phyloP scores from a whole-genome alignment of 1,139 yeast genomes.

The Insectozyma bohioensis region DNA sequence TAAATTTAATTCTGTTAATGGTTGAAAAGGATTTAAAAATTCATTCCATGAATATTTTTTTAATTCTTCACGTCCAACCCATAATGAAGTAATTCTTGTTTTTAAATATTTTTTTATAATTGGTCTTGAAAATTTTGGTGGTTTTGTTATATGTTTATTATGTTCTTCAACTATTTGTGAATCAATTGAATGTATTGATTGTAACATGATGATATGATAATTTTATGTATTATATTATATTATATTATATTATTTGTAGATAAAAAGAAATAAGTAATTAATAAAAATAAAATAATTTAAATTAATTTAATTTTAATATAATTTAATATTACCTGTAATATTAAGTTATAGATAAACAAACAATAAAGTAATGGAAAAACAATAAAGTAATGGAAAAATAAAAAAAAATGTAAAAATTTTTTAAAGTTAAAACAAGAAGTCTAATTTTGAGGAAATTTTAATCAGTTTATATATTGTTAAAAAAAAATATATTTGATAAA shows the following conservation, averaged over 20 bases:
- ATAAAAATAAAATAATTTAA: not conserved
- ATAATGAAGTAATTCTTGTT: constrained; percentile 32
- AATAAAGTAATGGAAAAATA: no score
- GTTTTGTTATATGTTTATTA: constrained; percentile 31
- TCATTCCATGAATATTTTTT: constrained; percentile 27
- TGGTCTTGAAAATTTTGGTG: constrained; percentile 29
- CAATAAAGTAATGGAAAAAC: no score
- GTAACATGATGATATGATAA: constrained; percentile 5
- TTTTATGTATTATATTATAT: no score
- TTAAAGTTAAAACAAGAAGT: no score
- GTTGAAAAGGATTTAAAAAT: constrained; percentile 35
- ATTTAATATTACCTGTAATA: no score
- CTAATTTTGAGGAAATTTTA: no score
- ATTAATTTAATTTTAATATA: no score
- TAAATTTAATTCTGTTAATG: constrained; percentile 27
- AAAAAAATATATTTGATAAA: no score
- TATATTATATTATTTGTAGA: no score
- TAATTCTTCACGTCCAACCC: constrained; percentile 32
- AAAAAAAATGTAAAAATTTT: no score
- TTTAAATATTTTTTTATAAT: constrained; percentile 26
- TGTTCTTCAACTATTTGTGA: constrained; percentile 60
- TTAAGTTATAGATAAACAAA: not conserved
- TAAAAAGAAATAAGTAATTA: not conserved
- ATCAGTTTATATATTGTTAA: no score
- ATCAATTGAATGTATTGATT: constrained; percentile 9